These are phyloP conservation scores for Mortierella sp. DNA, from an alignment of 371 early-diverging fungal species.

Conservation along the genomic window DNA sequence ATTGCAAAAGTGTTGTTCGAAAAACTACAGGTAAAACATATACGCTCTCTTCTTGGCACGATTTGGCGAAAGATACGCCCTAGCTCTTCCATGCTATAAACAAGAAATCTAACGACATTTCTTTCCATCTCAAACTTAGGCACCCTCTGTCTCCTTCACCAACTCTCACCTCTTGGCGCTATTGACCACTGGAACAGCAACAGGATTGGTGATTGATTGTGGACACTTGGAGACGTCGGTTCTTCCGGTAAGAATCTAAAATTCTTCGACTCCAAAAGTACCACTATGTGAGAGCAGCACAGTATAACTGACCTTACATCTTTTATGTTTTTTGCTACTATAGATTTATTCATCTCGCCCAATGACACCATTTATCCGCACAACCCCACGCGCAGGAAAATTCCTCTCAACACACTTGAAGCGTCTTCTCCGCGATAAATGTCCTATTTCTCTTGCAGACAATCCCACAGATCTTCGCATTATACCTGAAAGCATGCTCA, in stretches of 20 bases:
- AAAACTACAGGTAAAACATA: slow-evolving; percentile 74
- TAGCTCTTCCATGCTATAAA: neutral
- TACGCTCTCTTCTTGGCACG: neutral
- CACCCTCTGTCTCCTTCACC: slow-evolving; percentile 86
- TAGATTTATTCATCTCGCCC: slow-evolving; percentile 86
- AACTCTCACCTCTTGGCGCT: slow-evolving; percentile 83
- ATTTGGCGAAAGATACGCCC: too few species aligned
- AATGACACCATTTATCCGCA: slow-evolving; percentile 73
- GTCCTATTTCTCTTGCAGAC: slow-evolving; percentile 49
- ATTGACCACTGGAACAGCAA: slow-evolving; percentile 81
- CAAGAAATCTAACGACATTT: neutral
- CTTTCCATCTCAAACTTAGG: slow-evolving; percentile 53
- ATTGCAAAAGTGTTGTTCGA: slow-evolving; percentile 83
- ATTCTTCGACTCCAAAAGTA: neutral
- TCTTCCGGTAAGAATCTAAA: slow-evolving; percentile 74
- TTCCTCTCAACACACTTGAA: slow-evolving; percentile 72
- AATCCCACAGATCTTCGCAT: slow-evolving; percentile 62
- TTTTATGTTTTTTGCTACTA: neutral
- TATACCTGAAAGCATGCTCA: slow-evolving; percentile 59
- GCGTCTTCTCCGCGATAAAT: slow-evolving; percentile 63
- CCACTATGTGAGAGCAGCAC: neutral
- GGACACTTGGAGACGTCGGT: slow-evolving; percentile 84
- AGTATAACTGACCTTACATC: neutral
- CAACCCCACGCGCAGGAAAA: slow-evolving; percentile 82
- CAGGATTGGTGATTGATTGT: slow-evolving; percentile 89